Evolutionary conservation across 148 eudicot genomes (phyloP), one percentile per base, ranked within the genome.

Genomic region (Spergularia bocconei): DNA sequence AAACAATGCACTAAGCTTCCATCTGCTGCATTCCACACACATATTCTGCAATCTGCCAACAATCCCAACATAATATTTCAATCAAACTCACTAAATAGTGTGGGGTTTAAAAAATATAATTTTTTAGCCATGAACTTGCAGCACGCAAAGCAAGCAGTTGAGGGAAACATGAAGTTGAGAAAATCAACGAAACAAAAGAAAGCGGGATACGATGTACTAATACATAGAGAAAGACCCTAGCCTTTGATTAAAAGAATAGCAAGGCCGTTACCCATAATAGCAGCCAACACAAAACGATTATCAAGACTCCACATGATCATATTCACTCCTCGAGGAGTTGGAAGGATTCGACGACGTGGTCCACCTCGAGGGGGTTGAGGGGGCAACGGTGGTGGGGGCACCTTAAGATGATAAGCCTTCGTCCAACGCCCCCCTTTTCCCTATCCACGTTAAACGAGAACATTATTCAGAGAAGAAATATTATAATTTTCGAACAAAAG

Each of bases 1-100:
- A 95, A 87, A 78, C 93, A 95, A 85, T 95, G 98, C 64, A 95
- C 96, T 85, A 95, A 92, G 88, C 96, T 92, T 75, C 98, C 93
- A 92, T 95, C 96, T 78, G 89, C 84, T 79, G 98, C 98, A 87
- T 95, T 95, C 98, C 98, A 95, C 75, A 95, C 98, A 81, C 98
- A 95, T 78, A 95, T 95, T 87, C 98, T 85, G 96, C 91, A 87
- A 87, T 95, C 98, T 95, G 88, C 69, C 79, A 16, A 44, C 10
- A 44, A 44, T 44, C 48, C 48, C 7, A 44, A 77, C 58, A 73
- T 65, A 79, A 75, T 6, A 76, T 59, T 62, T 21, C 15, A 72
- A 64, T 50, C 60, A 73, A 15, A 54, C 4, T 52, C 20, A 36
- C 57, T 33, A 38, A 12, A 69, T 51, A n/a, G 25, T 63, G 50